Conservation (phyloP, 2,329 filamentous ascomycete genomes). For the Hypoxylon sp. region DNA sequence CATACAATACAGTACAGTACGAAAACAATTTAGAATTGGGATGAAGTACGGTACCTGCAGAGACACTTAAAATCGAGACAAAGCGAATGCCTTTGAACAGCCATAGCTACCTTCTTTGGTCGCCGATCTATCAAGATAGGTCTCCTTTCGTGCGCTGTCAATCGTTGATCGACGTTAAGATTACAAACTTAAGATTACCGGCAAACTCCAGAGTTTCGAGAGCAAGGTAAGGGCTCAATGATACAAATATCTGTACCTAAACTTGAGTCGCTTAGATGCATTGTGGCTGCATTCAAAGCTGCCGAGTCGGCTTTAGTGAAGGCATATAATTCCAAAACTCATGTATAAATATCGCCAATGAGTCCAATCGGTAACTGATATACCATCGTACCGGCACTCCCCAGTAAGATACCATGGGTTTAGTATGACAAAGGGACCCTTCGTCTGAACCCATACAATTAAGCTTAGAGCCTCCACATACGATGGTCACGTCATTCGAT, state of each 20-base stretch:
- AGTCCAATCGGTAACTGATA: no score
- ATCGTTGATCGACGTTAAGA: conserved; percentile 3
- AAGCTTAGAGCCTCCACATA: conserved; percentile 8
- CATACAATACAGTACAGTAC: conserved; percentile 7
- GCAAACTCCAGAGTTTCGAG: no score
- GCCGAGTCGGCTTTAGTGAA: conserved; percentile 9
- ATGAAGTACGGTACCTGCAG: conserved; percentile 26
- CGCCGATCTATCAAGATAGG: conserved; percentile 31
- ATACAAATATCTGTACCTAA: conserved; percentile 1
- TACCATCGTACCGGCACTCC: no score
- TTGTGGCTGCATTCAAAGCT: conserved; percentile 9
- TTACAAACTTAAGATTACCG: no score
- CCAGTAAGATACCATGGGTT: not conserved
- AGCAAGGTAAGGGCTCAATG: conserved; percentile 5
- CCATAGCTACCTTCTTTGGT: conserved; percentile 6
- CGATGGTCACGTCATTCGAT: conserved; percentile 30
- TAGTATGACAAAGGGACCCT: conserved; percentile 1
- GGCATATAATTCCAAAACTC: conserved; percentile 5
- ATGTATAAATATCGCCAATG: no score
- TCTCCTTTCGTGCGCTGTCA: not conserved
- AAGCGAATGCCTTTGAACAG: conserved; percentile 9
- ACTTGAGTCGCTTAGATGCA: conserved; percentile 15
- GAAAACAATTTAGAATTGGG: not conserved
- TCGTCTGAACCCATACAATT: conserved; percentile 4
- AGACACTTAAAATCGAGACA: conserved; percentile 15